Base-by-base conservation (phyloP, 1,284 basidiomycete genomes). In the Ustilago sp. region DNA sequence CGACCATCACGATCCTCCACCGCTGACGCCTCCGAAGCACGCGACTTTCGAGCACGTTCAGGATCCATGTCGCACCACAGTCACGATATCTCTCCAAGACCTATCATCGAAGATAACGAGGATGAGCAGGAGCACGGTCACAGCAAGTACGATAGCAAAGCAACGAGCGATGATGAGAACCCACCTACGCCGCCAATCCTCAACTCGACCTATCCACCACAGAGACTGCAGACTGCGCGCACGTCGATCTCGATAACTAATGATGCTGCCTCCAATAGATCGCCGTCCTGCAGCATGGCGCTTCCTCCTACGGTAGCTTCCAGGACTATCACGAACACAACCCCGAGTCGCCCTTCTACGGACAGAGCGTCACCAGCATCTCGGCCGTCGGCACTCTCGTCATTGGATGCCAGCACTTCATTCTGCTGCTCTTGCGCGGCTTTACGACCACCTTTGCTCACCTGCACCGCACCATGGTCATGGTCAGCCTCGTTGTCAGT, bases 291-390 rank as follows among this genome's bases (percentile, higher is more conserved):
- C 68, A 41, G 70, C 70, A 31, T 73, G 62, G 58, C 53, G 58
- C 6, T 78, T 78, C 36, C 15, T 68, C 79, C 2, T 84, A 79
- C 54, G 83, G 83, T 34, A 64, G 72, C 55, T 84, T 79, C 41
- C 81, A 83, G 39, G 74, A 80, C 45, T 85, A 80, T 59, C 83
- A 83, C 69, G 47, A 70, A 38, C 70, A 75, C 58, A 59, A 81
- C 12, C 69, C 63, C 0, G 38, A 51, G 34, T 80, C 78, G 28
- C 69, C 75, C 8, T 67, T 80, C 43, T 75, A 80, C 52, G 65
- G 68, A 9, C n/a, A 35, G 28, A 68, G 59, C 38, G 61, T 68
- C 34, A 74, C 72, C 17, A 69, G 64, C 47, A 70, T 69, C 36
- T 80, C 75, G 2, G 74, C 71, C 4, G 74, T 80, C 1, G 80